phyloP scores from a whole-genome alignment of 148 eudicot genomes.

The Vaccinium myrtillus region DNA sequence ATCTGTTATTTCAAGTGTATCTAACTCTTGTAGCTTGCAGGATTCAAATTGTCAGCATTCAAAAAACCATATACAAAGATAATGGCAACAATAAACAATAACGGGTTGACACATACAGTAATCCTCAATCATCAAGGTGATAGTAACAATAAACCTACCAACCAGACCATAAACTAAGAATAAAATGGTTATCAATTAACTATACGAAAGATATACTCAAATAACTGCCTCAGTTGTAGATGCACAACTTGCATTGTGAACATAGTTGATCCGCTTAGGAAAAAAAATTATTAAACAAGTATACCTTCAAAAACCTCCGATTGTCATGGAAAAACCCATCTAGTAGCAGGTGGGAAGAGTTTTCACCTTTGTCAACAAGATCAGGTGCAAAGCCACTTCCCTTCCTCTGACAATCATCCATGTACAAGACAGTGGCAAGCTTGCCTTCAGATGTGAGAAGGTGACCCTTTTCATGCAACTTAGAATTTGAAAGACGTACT shows the following conservation, averaged over 20 bases:
- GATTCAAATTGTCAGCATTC: background rate
- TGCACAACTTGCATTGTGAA: background rate
- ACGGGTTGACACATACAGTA: constrained; percentile 1
- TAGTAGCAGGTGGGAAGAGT: constrained; percentile 25
- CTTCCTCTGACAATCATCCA: constrained; percentile 30
- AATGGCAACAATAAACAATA: background rate
- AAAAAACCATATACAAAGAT: background rate
- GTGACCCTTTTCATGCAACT: constrained; percentile 46
- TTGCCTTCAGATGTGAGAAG: constrained; percentile 63
- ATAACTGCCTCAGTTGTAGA: background rate
- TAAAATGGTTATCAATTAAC: constrained; percentile 6
- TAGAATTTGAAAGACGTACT: constrained; percentile 29
- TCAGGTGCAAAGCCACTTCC: constrained; percentile 21
- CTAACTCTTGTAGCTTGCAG: background rate
- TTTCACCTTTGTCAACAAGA: constrained; percentile 23
- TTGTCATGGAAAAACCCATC: constrained; percentile 38
- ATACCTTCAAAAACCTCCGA: constrained; percentile 44
- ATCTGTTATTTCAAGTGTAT: background rate
- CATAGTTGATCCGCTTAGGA: background rate
- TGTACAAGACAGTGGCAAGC: constrained; percentile 51
- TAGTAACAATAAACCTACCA: background rate
- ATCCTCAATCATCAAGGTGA: background rate
- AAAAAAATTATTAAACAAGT: background rate
- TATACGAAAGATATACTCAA: background rate
- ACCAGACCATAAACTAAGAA: background rate